Base-by-base conservation (phyloP, 2,329 filamentous ascomycete species). In the Emergomyces africanus region DNA sequence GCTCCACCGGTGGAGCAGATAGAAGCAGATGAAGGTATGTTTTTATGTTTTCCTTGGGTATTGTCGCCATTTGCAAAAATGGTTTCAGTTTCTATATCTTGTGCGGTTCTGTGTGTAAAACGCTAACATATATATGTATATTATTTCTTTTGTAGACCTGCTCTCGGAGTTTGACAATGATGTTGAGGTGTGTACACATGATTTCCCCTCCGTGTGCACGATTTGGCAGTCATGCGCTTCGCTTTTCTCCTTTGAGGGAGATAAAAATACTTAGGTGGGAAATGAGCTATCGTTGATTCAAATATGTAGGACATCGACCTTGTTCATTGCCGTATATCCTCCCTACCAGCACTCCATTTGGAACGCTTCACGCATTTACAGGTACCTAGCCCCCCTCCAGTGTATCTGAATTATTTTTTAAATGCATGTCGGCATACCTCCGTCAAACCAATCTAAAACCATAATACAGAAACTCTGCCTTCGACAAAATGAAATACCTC, bases 401-500 rank as follows among this genome's bases (percentile, higher is more conserved):
- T 56, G 44, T n/a, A 20, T 54, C 60, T 23, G 2, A n/a, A 30
- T 33, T 51, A 30, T 33, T 51, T 49, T 20, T 23, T 41, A 30
- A 30, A 30, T 2, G 9, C 23, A 3, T 25, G 25, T 41, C 35
- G 9, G 28, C 53, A 57, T 44, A 64, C 58, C 61, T 57, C 63
- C 37, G 14, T 30, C 18, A 23, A 20, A 37, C 20, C 20, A 54
- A 37, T 9, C 41, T 14, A 41, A 54, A 39, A 37, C 18, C 20
- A 42, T 30, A 28, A 53, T 68, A 39, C 66, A 83, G 77, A 80
- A 88, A 67, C 77, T 99, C 66, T 96, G 92, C 70, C 85, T 99
- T 23, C 90, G 94, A 54, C 92, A 99, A 72, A 99, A 99, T 72
- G 82, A 83, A 65, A 94, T 99, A 70, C 81, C 88, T 63, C 78